These are phyloP conservation scores for Salix udensis DNA, from an alignment of 345 rosid genomes.

Conservation along the genomic window DNA sequence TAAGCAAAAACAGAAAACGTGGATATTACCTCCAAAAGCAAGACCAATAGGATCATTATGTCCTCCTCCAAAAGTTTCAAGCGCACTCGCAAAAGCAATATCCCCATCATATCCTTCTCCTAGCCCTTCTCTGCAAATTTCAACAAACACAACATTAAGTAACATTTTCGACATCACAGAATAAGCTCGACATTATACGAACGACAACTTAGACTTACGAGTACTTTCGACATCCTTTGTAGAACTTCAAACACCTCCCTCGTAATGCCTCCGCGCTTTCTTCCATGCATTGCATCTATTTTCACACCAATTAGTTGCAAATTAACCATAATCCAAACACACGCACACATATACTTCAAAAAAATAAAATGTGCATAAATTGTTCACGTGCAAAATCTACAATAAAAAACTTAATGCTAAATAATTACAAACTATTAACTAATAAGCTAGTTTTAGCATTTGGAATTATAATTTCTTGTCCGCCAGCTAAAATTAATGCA, in stretches of 20 bases:
- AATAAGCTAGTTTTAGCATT: too few species aligned
- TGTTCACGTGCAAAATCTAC: too few species aligned
- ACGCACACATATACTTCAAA: too few species aligned
- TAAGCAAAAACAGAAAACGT: conserved; percentile 1
- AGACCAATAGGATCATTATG: conserved; percentile 65
- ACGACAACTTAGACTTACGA: conserved; percentile 33
- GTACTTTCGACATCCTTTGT: conserved; percentile 63
- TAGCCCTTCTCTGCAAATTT: conserved; percentile 53
- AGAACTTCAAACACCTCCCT: conserved; percentile 53
- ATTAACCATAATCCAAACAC: neutral
- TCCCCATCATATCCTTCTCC: conserved; percentile 59
- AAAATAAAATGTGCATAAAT: too few species aligned
- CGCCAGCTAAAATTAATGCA: too few species aligned
- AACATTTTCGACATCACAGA: neutral
- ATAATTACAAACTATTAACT: neutral
- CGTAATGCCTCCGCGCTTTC: conserved; percentile 59
- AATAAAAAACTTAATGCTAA: neutral
- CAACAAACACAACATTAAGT: neutral
- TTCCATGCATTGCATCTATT: conserved; percentile 59
- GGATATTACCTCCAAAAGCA: conserved; percentile 62
- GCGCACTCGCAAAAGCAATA: conserved; percentile 61
- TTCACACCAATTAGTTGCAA: conserved; percentile 18
- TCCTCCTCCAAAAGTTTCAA: conserved; percentile 70
- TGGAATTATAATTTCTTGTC: too few species aligned
- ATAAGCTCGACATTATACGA: neutral